Evolutionary conservation across 2,329 filamentous ascomycete genomes (phyloP), one percentile per base, ranked within the genome.

Genomic region (Sporothrix schenckii): DNA sequence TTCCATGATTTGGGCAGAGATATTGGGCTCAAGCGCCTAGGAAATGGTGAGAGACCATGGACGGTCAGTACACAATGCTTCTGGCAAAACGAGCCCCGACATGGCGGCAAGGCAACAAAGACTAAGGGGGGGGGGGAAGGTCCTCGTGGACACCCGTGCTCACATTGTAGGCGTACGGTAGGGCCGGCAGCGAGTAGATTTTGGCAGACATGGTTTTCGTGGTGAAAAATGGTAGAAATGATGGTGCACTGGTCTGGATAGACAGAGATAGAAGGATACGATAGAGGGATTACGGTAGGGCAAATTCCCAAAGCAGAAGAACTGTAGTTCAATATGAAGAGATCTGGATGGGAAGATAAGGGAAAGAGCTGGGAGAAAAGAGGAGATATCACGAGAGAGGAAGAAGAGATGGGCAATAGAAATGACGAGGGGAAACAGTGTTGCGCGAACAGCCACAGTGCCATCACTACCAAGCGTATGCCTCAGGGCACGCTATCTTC

Each of bases 1-100:
- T 84, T 97, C 92, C 94, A 97, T 97, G 84, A 97, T 97, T 83
- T 95, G 89, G 80, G 91, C 91, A 65, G 91, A 94, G 83, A 97
- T 89, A 78, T 79, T 77, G 19, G 81, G 82, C 81, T 94, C 92
- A 73, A 94, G 89, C 2, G 77, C 77, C 77, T 78, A 21, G 69
- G 10, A 44, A 44, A 34, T 34, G 49, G 19, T 47, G n/a, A 4
- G 50, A 4, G 21, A 39, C 6, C 0, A 9, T 14, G 21, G 14
- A 24, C n/a, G 24, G 13, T 44, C 34, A 61, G 41, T 9, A 47
- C 39, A 47, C 9, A 2, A 14, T 44, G 21, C 13, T 27, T 19
- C 21, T 7, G 44, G 7, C 16, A 7, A 10, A 11, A 9, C 16
- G 27, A 5, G 44, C 3, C n/a, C 58, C 21, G 6, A 24, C 61